Evolutionary conservation across 345 rosid genomes (phyloP).

Genomic region (Pistacia integerrima): DNA sequence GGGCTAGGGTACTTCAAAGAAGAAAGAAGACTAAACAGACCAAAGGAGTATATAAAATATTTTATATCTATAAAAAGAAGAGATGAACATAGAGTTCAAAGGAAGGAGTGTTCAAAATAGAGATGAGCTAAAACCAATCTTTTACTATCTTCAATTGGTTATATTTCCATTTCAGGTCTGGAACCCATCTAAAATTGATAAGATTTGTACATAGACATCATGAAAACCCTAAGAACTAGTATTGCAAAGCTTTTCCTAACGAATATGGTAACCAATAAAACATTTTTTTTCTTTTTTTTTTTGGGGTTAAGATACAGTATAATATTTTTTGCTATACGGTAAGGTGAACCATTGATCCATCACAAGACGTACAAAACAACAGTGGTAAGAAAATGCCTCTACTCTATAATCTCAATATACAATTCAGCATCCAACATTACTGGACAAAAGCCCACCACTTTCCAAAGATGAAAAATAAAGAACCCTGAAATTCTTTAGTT

Average conservation of each 20-base stretch:
- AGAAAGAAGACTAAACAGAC: not conserved
- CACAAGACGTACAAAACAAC: too few relatives aligned
- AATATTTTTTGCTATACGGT: too few relatives aligned
- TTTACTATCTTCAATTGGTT: not conserved
- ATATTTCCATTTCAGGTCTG: not conserved
- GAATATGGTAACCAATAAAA: not conserved
- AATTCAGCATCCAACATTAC: too few relatives aligned
- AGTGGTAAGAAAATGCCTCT: too few relatives aligned
- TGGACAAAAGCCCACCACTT: too few relatives aligned
- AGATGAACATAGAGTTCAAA: not conserved
- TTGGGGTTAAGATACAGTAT: too few relatives aligned
- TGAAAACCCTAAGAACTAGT: not conserved
- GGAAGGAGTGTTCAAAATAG: not conserved
- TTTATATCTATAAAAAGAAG: not conserved
- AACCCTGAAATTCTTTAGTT: too few relatives aligned
- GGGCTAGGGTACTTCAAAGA: not conserved
- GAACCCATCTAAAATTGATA: not conserved
- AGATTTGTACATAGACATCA: not conserved
- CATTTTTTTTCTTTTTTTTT: too few relatives aligned
- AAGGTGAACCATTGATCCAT: too few relatives aligned
- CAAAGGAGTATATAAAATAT: not conserved
- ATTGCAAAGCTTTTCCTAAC: not conserved
- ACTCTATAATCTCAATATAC: too few relatives aligned
- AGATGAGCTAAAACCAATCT: slow-evolving; percentile 2
- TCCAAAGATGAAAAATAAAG: too few relatives aligned